Evolutionary conservation across 345 rosid genomes (phyloP), one percentile per base, ranked within the genome.

Genomic region (Clarkia xantiana): DNA sequence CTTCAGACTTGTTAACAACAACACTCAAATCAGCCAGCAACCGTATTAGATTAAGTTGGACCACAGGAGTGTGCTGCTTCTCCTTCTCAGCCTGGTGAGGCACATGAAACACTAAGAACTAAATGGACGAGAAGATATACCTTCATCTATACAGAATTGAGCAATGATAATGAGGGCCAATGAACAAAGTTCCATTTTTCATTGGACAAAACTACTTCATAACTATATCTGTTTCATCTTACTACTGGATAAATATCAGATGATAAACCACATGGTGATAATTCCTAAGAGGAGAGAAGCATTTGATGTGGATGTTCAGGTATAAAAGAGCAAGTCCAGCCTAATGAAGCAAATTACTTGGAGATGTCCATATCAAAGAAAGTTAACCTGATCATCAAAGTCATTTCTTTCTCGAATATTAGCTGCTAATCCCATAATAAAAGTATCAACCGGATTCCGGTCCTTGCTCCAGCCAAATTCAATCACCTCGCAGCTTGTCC

Each of bases 401-500:
- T 90, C 97, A 58, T 79, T 83, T 70, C 90, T 76, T 67, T 91
- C 99, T 38, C 96, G 93, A 41, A 91, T 74, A 51, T 84, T 81
- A 64, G 87, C 65, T 34, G 90, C 93, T 69, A 91, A 67, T 44
- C 95, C 96, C 79, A 73, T 74, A 61, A 93, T 78, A 73, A 84
- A 93, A 57, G 94, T 87, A 71, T 93, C 96, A 58, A 93, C 81
- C 46, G 99, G 95, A 58, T 94, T 81, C 17, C 96, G 87, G 68
- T 93, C 96, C 68, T 76, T 93, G 69, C 68, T 52, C 99, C 96
- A 93, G 44, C 88, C 85, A 78, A 83, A 78, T 71, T 87, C 90
- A 65, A 87, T 87, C 63, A 87, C 80, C 71, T 82, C 83, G 55
- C 82, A 77, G 55, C 90, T 76, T 51, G 96, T 74, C 66, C 72